These are phyloP conservation scores for Scutellaria baicalensis DNA, from an alignment of 257 asterid genomes.

Conservation along the genomic window DNA sequence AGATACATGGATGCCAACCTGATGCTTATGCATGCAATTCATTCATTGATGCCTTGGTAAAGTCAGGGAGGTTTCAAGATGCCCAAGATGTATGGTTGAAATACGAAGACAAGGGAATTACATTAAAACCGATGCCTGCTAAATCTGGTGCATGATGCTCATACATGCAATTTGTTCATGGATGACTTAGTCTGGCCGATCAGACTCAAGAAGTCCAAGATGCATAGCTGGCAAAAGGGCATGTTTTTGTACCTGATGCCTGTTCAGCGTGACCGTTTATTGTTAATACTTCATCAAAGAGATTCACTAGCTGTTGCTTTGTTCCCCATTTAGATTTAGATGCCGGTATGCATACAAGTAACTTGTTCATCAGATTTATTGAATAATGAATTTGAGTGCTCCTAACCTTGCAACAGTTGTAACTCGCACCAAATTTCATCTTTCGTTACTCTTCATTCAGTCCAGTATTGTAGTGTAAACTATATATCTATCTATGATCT, in stretches of 20 bases:
- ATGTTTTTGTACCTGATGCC: slow-evolving; percentile 22
- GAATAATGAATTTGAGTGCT: background rate
- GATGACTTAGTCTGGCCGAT: slow-evolving; percentile 30
- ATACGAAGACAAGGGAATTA: slow-evolving; percentile 44
- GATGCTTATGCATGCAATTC: slow-evolving; percentile 55
- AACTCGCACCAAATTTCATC: background rate
- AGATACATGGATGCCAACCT: slow-evolving; percentile 58
- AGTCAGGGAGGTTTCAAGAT: slow-evolving; percentile 45
- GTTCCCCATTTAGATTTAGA: background rate
- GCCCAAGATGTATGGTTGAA: slow-evolving; percentile 45
- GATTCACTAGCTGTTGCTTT: background rate
- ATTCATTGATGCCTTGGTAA: slow-evolving; percentile 41
- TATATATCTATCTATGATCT: background rate
- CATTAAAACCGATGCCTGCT: slow-evolving; percentile 28
- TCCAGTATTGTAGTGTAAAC: background rate
- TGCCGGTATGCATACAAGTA: background rate
- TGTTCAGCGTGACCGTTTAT: slow-evolving; percentile 5
- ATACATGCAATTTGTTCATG: slow-evolving; percentile 31
- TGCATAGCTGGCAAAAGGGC: slow-evolving; percentile 36
- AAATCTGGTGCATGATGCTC: slow-evolving; percentile 37
- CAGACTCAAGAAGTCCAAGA: slow-evolving; percentile 36
- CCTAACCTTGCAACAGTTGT: background rate
- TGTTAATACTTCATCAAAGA: background rate
- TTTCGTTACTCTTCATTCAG: background rate
- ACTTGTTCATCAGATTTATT: background rate